phyloP scores from a whole-genome alignment of 331 rosid genomes.

The Phaseolus coccineus region DNA sequence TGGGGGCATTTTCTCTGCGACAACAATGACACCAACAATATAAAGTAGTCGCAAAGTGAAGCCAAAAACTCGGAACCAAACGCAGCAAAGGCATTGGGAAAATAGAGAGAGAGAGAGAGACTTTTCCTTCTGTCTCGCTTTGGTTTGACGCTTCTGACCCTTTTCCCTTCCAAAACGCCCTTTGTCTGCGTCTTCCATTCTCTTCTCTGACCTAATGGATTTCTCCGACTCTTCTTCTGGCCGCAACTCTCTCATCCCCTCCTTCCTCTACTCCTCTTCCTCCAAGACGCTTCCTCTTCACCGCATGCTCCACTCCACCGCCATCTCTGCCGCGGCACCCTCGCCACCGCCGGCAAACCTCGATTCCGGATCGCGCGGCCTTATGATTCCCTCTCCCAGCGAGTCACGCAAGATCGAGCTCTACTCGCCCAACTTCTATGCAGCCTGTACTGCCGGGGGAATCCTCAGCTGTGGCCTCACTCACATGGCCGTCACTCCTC shows the following conservation, averaged over 20 bases:
- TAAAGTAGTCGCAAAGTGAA: conserved; percentile 8
- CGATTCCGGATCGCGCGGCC: conserved; percentile 40
- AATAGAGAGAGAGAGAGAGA: conserved; percentile 30
- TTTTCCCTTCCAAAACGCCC: background rate
- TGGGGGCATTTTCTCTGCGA: background rate
- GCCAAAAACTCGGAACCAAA: background rate
- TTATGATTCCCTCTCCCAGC: conserved; percentile 65
- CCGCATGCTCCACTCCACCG: conserved; percentile 51
- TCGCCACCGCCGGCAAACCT: conserved; percentile 8
- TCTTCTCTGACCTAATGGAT: conserved; percentile 51
- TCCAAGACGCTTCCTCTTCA: conserved; percentile 61
- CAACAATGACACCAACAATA: background rate
- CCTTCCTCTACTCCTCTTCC: conserved; percentile 75
- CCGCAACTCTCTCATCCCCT: conserved; percentile 73
- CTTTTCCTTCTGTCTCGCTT: conserved; percentile 41
- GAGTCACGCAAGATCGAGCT: conserved; percentile 79
- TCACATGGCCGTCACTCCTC: conserved; percentile 96
- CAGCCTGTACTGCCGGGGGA: conserved; percentile 89
- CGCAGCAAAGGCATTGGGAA: conserved; percentile 54
- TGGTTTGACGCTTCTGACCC: conserved; percentile 32
- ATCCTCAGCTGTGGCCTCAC: conserved; percentile 91
- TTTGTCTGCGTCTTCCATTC: conserved; percentile 15
- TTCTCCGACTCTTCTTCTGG: conserved; percentile 56
- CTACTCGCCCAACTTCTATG: conserved; percentile 90
- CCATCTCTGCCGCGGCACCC: background rate